Conservation (phyloP, 108 stramenopile species). For the Cyclotella baltica region DNA sequence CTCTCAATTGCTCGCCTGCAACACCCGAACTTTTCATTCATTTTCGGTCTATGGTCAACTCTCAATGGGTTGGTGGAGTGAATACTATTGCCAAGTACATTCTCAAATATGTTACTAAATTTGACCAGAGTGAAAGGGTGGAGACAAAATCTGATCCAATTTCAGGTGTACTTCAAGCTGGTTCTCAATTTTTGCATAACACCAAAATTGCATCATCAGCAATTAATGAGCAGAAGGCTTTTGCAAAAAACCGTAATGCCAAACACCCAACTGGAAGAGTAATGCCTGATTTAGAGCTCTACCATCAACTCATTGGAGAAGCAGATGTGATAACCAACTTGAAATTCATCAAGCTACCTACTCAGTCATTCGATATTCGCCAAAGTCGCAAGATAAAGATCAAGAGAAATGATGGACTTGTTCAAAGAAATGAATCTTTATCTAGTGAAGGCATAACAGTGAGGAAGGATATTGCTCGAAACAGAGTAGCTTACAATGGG, state of each 20-base stretch:
- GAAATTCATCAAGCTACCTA: conserved; percentile 11
- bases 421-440: background rate
- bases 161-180: background rate
- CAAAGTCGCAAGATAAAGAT: background rate
- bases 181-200: conserved; percentile 21
- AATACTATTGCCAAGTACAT: conserved; percentile 27
- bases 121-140: conserved; percentile 13
- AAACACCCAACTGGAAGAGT: conserved; percentile 8
- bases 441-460: background rate
- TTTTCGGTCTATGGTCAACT: conserved; percentile 18
- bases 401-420: background rate
- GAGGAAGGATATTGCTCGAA: too few species aligned
- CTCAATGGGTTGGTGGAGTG: background rate
- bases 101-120: background rate
- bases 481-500: too few species aligned
- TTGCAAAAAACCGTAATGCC: background rate
- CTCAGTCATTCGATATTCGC: conserved; percentile 9
- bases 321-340: conserved; percentile 20
- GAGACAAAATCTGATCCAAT: conserved; percentile 3
- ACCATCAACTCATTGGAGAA: conserved; percentile 16
- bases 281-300: background rate
- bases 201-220: conserved; percentile 20
- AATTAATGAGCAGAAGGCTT: conserved; percentile 5
- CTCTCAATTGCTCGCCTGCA: conserved; percentile 12
- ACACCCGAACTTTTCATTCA: conserved; percentile 2